These are phyloP conservation scores for Clitopilus passeckerianus DNA, from an alignment of 768 basidiomycete genomes.

Conservation along the genomic window DNA sequence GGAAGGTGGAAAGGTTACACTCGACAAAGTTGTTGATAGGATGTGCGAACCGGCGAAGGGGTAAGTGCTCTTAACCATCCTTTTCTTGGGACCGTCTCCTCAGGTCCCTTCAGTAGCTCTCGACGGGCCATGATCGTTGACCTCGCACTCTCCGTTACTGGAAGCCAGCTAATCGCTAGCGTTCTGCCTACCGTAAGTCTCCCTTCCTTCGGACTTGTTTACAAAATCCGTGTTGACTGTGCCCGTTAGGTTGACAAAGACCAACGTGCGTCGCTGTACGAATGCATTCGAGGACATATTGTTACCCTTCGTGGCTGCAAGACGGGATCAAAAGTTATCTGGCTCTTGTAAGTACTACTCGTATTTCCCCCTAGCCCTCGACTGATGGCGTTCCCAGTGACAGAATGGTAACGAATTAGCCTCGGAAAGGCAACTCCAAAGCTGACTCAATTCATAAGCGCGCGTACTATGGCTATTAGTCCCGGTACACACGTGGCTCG, in stretches of 20 bases:
- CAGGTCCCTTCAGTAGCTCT: conserved; percentile 22
- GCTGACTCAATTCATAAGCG: conserved; percentile 21
- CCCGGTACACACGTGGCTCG: neutral
- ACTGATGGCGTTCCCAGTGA: conserved; percentile 21
- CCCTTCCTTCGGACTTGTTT: neutral
- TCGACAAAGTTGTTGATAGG: conserved; percentile 68
- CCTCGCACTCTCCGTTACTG: conserved; percentile 76
- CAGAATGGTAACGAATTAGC: conserved; percentile 27
- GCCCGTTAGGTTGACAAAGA: conserved; percentile 72
- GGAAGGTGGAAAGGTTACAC: conserved; percentile 73
- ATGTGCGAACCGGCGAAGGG: conserved; percentile 87
- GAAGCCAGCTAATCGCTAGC: conserved; percentile 81
- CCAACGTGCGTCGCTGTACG: conserved; percentile 75
- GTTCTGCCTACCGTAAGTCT: conserved; percentile 67
- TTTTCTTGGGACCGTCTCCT: neutral
- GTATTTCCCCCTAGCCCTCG: too few species aligned
- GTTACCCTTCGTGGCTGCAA: conserved; percentile 89
- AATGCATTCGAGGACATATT: conserved; percentile 83
- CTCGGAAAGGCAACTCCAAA: neutral
- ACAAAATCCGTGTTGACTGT: conserved; percentile 1
- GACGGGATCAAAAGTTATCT: conserved; percentile 88
- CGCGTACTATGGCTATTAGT: conserved; percentile 39
- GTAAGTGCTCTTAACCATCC: conserved; percentile 28
- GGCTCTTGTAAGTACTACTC: conserved; percentile 59
- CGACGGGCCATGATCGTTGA: conserved; percentile 86